phyloP scores from a whole-genome alignment of 768 basidiomycete species.

The Xanthoconium purpureum region DNA sequence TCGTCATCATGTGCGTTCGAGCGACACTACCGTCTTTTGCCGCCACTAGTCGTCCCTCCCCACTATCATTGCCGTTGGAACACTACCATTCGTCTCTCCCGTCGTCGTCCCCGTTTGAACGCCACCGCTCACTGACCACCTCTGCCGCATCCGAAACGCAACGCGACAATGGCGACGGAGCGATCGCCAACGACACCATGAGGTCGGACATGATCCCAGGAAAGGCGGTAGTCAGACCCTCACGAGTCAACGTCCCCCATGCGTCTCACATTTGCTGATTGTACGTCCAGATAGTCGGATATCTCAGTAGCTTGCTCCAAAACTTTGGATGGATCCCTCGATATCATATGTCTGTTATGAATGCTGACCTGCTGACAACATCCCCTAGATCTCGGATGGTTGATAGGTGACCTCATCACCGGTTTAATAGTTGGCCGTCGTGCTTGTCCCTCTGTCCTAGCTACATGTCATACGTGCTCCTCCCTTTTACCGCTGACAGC shows the following conservation, averaged over 20 bases:
- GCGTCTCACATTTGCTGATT: neutral
- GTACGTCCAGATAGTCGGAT: conserved; percentile 48
- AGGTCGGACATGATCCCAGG: conserved; percentile 38
- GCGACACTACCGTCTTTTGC: too few species aligned
- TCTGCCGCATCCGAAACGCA: too few species aligned
- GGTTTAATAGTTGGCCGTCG: conserved; percentile 90
- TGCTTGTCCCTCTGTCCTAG: conserved; percentile 93
- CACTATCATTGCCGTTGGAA: too few species aligned
- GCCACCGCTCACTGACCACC: too few species aligned
- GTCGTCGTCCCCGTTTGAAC: too few species aligned
- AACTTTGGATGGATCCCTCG: conserved; percentile 81
- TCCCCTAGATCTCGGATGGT: conserved; percentile 68
- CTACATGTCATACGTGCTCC: conserved; percentile 33
- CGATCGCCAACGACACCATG: too few species aligned
- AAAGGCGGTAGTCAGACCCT: conserved; percentile 37
- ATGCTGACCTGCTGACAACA: neutral
- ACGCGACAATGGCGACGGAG: too few species aligned
- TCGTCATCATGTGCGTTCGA: too few species aligned
- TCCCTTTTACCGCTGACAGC: neutral
- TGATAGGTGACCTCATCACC: conserved; percentile 83
- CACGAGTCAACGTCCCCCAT: too few species aligned
- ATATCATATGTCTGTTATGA: conserved; percentile 56
- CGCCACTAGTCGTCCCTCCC: too few species aligned
- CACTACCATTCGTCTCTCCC: too few species aligned
- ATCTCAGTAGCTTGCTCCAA: conserved; percentile 76